Base-by-base conservation (phyloP, 768 basidiomycete genomes). In the Mycena indigotica region DNA sequence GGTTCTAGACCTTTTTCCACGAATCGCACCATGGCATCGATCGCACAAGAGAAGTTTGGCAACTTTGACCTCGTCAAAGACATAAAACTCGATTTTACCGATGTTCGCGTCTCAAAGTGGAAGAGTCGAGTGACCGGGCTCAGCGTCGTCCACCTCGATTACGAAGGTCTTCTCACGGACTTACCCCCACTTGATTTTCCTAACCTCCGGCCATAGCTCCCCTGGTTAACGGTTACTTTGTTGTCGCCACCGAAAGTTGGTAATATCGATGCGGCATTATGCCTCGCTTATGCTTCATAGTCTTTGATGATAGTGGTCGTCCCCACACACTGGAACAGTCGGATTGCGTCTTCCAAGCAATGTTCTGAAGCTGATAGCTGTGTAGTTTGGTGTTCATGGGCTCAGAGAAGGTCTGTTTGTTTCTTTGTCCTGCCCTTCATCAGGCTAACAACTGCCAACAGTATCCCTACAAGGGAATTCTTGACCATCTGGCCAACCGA, bases 281-380 rank as follows among this genome's bases (percentile, higher is more conserved):
- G 24, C 29, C 44, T 53, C 50, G 53, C 50, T 40, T 17, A 44
- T 17, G 17, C 21, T 15, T 41, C 23, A 21, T 55, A 95, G 94
- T 95, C 69, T 96, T 97, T 73, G 81, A 96, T 73, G 95, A 97
- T 69, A 89, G 86, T 50, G 96, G 96, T 55, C 91, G 95, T 66
- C 96, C 96, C 3, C 96, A 98, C 72, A 98, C 96, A 1, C 77
- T 98, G 35, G 96, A 98, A 74, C 95, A 98, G 92, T 93, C 68
- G 68, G 89, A 76, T 30, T 28, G 29, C 30, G 30, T 28, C 23
- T 17, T 21, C 50, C 17, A 28, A 46, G 32, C 28, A 17, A 50
- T 8, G 3, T 38, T 41, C 24, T 41, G 24, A 54, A 24, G 19
- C 55, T 52, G 55, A 55, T 40, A 51, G 53, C 61, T 40, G 26